Percentiles rank a stretch among this genome's conserved stretches.
phyloP scores from a whole-genome alignment of 2,329 filamentous ascomycete genomes.

The Aspergillus sp. region DNA sequence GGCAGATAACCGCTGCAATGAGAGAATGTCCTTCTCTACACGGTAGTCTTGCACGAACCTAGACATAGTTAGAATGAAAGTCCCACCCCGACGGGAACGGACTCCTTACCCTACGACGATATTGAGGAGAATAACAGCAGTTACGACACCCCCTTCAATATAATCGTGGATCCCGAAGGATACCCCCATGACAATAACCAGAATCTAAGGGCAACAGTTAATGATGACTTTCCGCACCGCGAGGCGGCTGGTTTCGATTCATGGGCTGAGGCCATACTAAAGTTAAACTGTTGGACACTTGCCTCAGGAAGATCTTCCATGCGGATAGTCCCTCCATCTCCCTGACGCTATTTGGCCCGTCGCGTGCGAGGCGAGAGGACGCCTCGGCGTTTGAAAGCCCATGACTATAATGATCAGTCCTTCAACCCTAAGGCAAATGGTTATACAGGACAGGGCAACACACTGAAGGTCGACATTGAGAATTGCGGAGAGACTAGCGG shows the following conservation, averaged over 20 bases:
- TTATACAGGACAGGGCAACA: not conserved
- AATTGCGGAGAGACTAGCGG: slow-evolving; percentile 18
- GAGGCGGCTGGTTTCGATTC: slow-evolving; percentile 3
- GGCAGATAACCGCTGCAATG: slow-evolving; percentile 55
- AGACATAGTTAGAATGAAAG: not conserved
- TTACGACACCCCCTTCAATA: slow-evolving; percentile 60
- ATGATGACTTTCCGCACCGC: not conserved
- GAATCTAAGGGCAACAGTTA: slow-evolving; percentile 52
- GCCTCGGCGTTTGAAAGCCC: slow-evolving; percentile 65
- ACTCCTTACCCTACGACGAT: slow-evolving; percentile 50
- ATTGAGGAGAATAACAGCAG: slow-evolving; percentile 59
- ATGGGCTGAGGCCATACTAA: slow-evolving; percentile 47
- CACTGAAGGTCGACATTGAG: slow-evolving; percentile 27
- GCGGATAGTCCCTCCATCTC: slow-evolving; percentile 69
- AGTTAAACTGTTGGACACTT: slow-evolving; percentile 75
- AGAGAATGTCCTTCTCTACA: slow-evolving; percentile 61
- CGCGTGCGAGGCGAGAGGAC: slow-evolving; percentile 61
- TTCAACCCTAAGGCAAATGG: not conserved
- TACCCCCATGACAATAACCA: slow-evolving; percentile 71
- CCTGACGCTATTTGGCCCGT: slow-evolving; percentile 71
- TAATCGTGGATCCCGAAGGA: slow-evolving; percentile 57
- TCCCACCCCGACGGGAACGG: too few species aligned
- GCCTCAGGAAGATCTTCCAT: slow-evolving; percentile 74
- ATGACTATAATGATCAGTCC: slow-evolving; percentile 39
- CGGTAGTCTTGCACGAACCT: slow-evolving; percentile 60